Conservation (phyloP, 2,329 filamentous ascomycete species). For the Sclerotinia sclerotiorum region DNA sequence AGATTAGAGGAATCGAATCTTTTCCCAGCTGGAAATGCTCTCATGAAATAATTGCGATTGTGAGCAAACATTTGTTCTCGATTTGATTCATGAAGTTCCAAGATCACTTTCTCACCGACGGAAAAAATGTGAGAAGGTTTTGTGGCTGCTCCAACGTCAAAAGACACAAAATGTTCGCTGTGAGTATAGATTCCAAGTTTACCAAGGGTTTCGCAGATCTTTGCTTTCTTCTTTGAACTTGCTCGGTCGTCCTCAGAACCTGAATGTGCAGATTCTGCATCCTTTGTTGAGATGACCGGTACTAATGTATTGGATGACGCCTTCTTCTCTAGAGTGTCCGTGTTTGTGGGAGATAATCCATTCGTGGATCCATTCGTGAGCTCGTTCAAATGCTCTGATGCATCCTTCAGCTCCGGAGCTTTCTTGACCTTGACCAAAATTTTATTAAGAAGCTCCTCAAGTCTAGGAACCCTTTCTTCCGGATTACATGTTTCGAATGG, state of each 20-base stretch:
- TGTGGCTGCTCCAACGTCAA: constrained; percentile 63
- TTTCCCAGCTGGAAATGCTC: constrained; percentile 81
- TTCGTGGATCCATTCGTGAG: background rate
- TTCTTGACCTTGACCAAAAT: constrained; percentile 83
- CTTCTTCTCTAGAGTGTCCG: constrained; percentile 11
- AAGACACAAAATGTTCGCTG: constrained; percentile 75
- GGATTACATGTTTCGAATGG: constrained; percentile 48
- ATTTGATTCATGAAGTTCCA: constrained; percentile 58
- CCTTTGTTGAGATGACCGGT: constrained; percentile 28
- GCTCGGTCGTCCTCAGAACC: constrained; percentile 39
- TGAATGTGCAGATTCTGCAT: constrained; percentile 35
- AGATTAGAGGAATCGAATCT: constrained; percentile 83
- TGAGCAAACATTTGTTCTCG: constrained; percentile 68
- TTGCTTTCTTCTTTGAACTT: constrained; percentile 38
- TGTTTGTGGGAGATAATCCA: constrained; percentile 13
- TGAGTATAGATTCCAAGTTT: constrained; percentile 82
- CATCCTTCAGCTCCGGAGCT: constrained; percentile 25
- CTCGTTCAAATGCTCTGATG: background rate
- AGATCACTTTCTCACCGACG: constrained; percentile 62
- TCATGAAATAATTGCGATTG: constrained; percentile 80
- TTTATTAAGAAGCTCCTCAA: constrained; percentile 71
- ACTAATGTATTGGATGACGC: constrained; percentile 28
- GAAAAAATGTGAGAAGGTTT: constrained; percentile 68
- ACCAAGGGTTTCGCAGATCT: constrained; percentile 71
- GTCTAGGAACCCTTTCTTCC: constrained; percentile 60